Percentiles rank a stretch among this genome's conserved stretches.
phyloP scores from a whole-genome alignment of 345 rosid genomes.

The Eutrema heterophyllum region DNA sequence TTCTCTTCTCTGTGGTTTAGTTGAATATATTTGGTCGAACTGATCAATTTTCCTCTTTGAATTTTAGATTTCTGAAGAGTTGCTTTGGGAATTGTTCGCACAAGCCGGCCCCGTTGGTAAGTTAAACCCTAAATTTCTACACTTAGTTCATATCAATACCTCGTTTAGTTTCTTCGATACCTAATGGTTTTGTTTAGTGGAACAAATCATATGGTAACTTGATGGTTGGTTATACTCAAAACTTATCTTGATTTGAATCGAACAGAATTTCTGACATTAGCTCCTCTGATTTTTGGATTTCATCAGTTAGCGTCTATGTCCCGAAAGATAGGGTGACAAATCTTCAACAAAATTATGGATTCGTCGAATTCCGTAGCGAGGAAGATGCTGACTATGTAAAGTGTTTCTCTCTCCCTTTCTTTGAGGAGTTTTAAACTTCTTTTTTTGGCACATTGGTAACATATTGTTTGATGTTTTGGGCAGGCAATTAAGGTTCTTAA shows the following conservation, averaged over 20 bases:
- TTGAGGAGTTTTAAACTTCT: not conserved
- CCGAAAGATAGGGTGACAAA: conserved; percentile 97
- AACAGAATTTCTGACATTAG: not conserved
- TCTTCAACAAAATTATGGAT: conserved; percentile 90
- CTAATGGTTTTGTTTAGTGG: not conserved
- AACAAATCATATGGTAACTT: too few relatives aligned
- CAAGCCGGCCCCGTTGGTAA: conserved; percentile 99
- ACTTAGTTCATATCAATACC: not conserved
- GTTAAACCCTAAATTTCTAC: not conserved
- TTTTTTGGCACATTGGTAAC: not conserved
- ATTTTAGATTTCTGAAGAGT: conserved; percentile 67
- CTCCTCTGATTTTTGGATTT: not conserved
- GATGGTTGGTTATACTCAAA: not conserved
- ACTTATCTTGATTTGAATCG: not conserved
- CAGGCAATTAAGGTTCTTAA: conserved; percentile 97
- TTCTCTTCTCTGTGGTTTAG: not conserved
- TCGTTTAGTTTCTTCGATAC: not conserved
- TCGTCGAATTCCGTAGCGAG: conserved; percentile 87
- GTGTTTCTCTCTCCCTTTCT: not conserved
- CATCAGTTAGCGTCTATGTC: conserved; percentile 84
- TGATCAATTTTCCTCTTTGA: not conserved
- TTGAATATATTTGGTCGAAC: not conserved
- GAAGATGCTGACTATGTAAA: conserved; percentile 96
- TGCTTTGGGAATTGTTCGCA: conserved; percentile 93
- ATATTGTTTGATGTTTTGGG: not conserved